Base-by-base conservation (phyloP, 176 grass and related monocot species). In the Pharus latifolius region DNA sequence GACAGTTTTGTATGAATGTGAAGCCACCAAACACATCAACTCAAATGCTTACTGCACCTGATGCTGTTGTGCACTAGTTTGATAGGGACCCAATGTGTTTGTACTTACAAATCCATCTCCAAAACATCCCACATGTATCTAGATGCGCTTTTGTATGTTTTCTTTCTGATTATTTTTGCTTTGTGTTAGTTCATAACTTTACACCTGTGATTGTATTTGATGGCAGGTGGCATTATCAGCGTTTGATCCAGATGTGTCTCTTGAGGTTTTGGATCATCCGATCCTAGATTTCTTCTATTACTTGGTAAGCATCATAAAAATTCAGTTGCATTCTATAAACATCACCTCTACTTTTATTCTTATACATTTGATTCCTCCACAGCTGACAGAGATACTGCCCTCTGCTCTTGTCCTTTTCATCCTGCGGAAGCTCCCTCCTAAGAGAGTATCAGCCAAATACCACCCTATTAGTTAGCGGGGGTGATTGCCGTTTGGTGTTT, bases 391-490 rank as follows among this genome's bases (percentile, higher is more conserved):
- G 78, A 87, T 99, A 91, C 51, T 99, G 51, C 90, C 95, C 23
- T 93, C 91, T 16, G 90, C 90, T 0, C 90, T 99, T 33, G 95
- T 99, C 29, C 95, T 94, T 52, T 94, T 90, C 54, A 85, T 99
- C 75, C 95, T 99, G 4, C 79, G 95, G 15, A 99, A 94, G 61
- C 90, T 99, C 48, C 95, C 94, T 31, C 94, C 95, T 20, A 99
- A 91, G 64, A 75, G 87, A 73, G 84, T 88, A 19, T 91, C 90
- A 8, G 87, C 72, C 16, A 90, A 99, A 60, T 86, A 99, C 35
- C 90, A 99, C 78, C 90, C 90, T 29, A 99, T 99, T 63, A 91
- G 70, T 41, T 99, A 86, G 77, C 32, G 55, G 44, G 18, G 13
- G 19, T 63, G 33, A 1, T 33, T 50, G 32, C 5, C 48, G 20